These are phyloP conservation scores for Boletus sp. DNA, from an alignment of 768 basidiomycete genomes.

Conservation along the genomic window DNA sequence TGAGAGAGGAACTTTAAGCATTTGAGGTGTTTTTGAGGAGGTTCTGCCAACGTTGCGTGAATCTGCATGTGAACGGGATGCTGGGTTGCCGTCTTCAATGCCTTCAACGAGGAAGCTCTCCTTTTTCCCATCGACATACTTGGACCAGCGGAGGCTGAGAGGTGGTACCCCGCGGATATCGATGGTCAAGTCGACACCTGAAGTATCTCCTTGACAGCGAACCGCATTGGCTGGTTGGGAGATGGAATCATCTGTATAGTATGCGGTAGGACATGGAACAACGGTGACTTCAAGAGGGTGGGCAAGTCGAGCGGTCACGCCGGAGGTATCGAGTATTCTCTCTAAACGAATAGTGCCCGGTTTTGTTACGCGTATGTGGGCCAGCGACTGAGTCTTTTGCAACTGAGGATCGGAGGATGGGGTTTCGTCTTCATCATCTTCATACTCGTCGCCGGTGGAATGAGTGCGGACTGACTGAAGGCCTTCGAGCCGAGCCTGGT, in stretches of 20 bases:
- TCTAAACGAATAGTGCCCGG: constrained; percentile 78
- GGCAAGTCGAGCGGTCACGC: constrained; percentile 71
- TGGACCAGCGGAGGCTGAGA: constrained; percentile 74
- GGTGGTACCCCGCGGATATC: constrained; percentile 74
- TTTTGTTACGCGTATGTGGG: constrained; percentile 67
- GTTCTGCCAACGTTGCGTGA: constrained; percentile 22
- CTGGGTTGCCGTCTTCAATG: constrained; percentile 60
- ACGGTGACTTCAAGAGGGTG: constrained; percentile 63
- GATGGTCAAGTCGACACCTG: constrained; percentile 55
- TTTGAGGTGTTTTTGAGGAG: constrained; percentile 43
- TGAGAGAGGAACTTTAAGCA: constrained; percentile 66
- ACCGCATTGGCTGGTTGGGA: constrained; percentile 39
- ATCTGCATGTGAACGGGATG: constrained; percentile 28
- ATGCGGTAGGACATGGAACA: constrained; percentile 79
- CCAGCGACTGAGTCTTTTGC: constrained; percentile 72
- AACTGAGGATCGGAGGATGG: constrained; percentile 43
- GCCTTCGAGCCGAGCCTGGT: constrained; percentile 53
- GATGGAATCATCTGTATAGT: constrained; percentile 49
- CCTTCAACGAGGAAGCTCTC: constrained; percentile 83
- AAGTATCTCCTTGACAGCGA: constrained; percentile 69
- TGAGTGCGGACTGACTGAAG: constrained; percentile 45
- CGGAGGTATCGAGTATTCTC: constrained; percentile 65
- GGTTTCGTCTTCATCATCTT: constrained; percentile 49
- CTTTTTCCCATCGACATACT: constrained; percentile 59
- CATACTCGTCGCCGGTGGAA: constrained; percentile 63